These are phyloP conservation scores for Pinguiococcus pyrenoidosus DNA, from an alignment of 108 stramenopile species.

Conservation along the genomic window DNA sequence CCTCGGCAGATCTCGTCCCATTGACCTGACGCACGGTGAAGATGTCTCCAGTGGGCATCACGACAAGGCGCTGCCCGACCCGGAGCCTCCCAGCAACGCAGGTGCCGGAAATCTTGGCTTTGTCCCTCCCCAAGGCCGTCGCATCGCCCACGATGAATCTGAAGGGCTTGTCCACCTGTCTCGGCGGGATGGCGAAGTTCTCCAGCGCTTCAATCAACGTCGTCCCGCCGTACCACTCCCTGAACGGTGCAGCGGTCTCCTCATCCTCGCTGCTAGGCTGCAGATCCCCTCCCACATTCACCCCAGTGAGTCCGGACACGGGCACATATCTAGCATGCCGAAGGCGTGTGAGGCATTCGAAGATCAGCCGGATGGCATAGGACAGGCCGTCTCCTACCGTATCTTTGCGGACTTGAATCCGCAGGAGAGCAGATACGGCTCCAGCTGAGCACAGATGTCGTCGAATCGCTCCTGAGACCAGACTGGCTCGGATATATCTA, in stretches of 20 bases:
- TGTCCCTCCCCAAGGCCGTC: too few relatives aligned
- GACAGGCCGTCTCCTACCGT: too few relatives aligned
- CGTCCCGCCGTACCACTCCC: slow-evolving; percentile 56
- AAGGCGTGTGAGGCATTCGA: too few relatives aligned
- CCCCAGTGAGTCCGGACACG: slow-evolving; percentile 49
- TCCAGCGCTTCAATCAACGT: slow-evolving; percentile 51
- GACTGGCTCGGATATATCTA: slow-evolving; percentile 54
- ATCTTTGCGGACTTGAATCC: slow-evolving; percentile 36
- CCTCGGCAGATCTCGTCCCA: too few relatives aligned
- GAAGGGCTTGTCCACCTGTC: slow-evolving; percentile 39
- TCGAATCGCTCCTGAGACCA: slow-evolving; percentile 50
- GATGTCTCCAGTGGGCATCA: too few relatives aligned
- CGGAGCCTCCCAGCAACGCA: too few relatives aligned
- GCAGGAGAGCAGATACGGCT: slow-evolving; percentile 31
- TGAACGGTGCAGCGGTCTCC: slow-evolving; percentile 4
- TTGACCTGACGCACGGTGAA: too few relatives aligned
- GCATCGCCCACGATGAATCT: slow-evolving; percentile 44
- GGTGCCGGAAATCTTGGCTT: too few relatives aligned
- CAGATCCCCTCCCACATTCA: slow-evolving; percentile 38
- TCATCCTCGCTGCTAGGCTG: neutral
- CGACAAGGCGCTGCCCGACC: too few relatives aligned
- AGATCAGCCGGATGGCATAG: too few relatives aligned
- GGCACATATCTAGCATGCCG: too few relatives aligned
- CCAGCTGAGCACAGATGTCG: slow-evolving; percentile 29
- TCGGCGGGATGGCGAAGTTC: slow-evolving; percentile 26